Percentiles rank a stretch among this genome's conserved stretches.
Conservation (phyloP, 163 green algal genomes). For the Scenedesmus sp. region DNA sequence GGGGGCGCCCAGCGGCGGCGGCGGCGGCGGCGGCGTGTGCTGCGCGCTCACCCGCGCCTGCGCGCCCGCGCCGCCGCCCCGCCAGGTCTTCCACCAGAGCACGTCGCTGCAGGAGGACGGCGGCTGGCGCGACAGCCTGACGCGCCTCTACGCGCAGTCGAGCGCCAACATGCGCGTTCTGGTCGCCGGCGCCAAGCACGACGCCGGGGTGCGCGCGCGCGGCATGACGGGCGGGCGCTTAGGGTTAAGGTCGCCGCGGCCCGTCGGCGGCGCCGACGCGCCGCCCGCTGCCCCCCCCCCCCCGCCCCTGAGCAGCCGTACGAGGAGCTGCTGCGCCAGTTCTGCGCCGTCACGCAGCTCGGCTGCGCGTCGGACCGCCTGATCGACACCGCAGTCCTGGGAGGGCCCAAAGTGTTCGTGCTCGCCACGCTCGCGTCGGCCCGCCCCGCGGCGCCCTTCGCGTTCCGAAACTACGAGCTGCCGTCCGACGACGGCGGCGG, state of each 20-base stretch:
- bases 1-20: no score
- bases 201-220: no score
- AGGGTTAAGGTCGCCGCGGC: no score
- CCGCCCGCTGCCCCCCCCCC: no score
- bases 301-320: no score
- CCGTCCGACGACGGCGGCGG: conserved; percentile 37
- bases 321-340: conserved; percentile 85
- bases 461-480: conserved; percentile 76
- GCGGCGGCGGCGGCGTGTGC: no score
- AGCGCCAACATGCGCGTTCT: conserved; percentile 70
- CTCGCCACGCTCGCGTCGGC: conserved; percentile 56
- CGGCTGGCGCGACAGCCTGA: conserved; percentile 68
- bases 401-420: conserved; percentile 76
- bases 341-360: conserved; percentile 64
- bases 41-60: no score
- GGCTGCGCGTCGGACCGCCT: conserved; percentile 61
- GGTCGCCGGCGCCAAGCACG: conserved; percentile 93
- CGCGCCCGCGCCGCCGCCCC: no score
- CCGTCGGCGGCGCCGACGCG: no score
- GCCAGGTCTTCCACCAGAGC: conserved; percentile 72
- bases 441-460: conserved; percentile 54
- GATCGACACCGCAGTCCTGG: conserved; percentile 80
- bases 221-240: no score
- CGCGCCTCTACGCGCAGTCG: conserved; percentile 54
- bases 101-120: conserved; percentile 41